These are phyloP conservation scores for Quercus cerris DNA, from an alignment of 306 rosid genomes.

Conservation along the genomic window DNA sequence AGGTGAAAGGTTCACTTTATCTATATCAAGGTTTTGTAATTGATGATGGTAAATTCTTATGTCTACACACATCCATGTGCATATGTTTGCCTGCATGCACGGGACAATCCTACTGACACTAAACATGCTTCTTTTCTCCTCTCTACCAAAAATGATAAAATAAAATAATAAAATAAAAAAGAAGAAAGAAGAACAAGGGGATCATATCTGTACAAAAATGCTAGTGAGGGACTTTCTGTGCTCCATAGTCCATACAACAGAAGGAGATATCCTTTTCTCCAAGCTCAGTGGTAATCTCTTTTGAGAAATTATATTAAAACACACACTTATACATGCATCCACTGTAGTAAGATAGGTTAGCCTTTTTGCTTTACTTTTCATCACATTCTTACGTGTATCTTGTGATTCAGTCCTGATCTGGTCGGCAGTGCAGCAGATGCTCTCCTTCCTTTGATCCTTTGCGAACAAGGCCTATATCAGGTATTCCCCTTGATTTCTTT, in stretches of 20 bases:
- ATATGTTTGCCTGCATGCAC: not conserved
- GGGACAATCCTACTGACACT: not conserved
- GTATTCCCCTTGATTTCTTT: slow-evolving; percentile 29
- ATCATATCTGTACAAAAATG: not conserved
- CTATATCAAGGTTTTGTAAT: not conserved
- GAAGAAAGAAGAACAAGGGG: not conserved
- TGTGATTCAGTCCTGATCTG: slow-evolving; percentile 70
- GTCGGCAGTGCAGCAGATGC: slow-evolving; percentile 96
- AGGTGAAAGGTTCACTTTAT: slow-evolving; percentile 37
- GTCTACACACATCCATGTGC: not conserved
- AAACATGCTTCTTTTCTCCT: not conserved
- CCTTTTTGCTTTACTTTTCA: not conserved
- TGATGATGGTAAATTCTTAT: not conserved
- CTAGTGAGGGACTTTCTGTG: not conserved
- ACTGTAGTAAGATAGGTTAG: not conserved
- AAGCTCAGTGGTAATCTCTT: not conserved
- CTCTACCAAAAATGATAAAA: not conserved
- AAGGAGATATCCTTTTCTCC: not conserved
- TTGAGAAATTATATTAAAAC: not conserved
- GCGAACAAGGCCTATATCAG: slow-evolving; percentile 87
- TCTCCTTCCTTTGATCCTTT: slow-evolving; percentile 81
- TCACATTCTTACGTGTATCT: slow-evolving; percentile 15
- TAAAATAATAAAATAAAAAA: not conserved
- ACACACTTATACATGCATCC: not conserved
- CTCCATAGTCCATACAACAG: not conserved